Base-by-base conservation (phyloP, 2,329 filamentous ascomycete genomes). In the Paraconiothyrium brasiliense region DNA sequence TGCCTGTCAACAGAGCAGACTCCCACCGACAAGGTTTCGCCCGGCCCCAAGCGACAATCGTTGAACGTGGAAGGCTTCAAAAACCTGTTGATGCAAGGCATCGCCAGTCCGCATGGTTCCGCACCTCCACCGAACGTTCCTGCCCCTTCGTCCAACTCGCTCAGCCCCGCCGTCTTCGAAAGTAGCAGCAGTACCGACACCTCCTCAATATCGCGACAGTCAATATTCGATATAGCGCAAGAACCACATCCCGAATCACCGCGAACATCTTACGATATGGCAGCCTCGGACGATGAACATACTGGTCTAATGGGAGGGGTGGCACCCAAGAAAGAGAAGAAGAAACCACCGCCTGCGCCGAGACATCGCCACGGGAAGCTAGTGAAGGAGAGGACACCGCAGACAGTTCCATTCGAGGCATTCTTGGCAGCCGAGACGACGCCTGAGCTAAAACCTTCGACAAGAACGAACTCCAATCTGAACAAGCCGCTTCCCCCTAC, bases 51-150 rank as follows among this genome's bases (percentile, higher is more conserved):
- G 51, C 79, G 75, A 72, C 76, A 75, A 41, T 84, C 87, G 0
- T 78, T 94, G 65, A 91, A 95, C 72, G 92, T 94, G 0, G 88
- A 92, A 72, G 89, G 91, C 8, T 95, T 95, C 79, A 89, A 89
- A 72, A 85, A 89, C 61, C 79, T 95, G 63, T 84, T 95, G 51
- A 83, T 95, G 80, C 95, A 91, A 0, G 92, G 92, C 22, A 87
- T 88, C 69, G 75, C 86, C 39, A 84, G 74, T 63, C 77, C 72
- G 64, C 68, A 71, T 35, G 62, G 58, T 59, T 65, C 73, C 64
- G 68, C 71, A 56, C 58, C 75, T 47, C 57, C 74, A 5, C 69
- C 73, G 60, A 56, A 62, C 30, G 64, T 66, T 41, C 64, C 69
- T 64, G 64, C 67, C 37, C 64, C 69, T 64, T 60, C 73, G 52